phyloP scores from a whole-genome alignment of 257 asterid species.

The Nyctanthes arbortristis region DNA sequence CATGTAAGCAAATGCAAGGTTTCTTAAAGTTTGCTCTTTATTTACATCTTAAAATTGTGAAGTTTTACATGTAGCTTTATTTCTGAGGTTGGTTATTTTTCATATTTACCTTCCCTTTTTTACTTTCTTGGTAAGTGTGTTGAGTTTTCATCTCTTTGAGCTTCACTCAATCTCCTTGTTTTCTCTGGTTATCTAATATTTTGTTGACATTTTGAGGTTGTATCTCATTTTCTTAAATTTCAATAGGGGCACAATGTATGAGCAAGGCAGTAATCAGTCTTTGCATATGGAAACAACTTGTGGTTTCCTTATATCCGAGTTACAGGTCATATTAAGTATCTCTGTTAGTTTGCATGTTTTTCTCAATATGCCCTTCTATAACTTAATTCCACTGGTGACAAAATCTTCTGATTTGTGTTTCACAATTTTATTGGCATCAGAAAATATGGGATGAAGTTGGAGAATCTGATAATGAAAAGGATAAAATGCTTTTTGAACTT shows the following conservation, averaged over 20 bases:
- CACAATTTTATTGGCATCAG: constrained; percentile 43
- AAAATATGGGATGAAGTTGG: constrained; percentile 96
- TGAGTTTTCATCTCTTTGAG: constrained; percentile 13
- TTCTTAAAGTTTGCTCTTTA: not conserved
- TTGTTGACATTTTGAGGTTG: constrained; percentile 2
- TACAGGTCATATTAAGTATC: constrained; percentile 54
- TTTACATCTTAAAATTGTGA: not conserved
- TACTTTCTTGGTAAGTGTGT: not conserved
- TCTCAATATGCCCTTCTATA: too few relatives aligned
- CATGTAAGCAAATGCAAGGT: not conserved
- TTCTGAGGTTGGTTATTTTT: too few relatives aligned
- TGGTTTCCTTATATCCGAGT: constrained; percentile 66
- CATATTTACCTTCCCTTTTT: too few relatives aligned
- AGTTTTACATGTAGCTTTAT: too few relatives aligned
- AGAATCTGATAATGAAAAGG: constrained; percentile 73
- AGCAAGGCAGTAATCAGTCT: constrained; percentile 21
- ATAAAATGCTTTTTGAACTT: constrained; percentile 73
- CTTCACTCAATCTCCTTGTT: not conserved
- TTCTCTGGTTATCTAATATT: not conserved
- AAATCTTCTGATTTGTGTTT: constrained; percentile 11
- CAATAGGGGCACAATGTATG: constrained; percentile 21
- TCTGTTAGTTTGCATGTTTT: not conserved
- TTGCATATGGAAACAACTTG: constrained; percentile 68
- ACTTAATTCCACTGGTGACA: not conserved
- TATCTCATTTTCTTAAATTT: constrained; percentile 8